Evolutionary conservation across 768 basidiomycete species (phyloP), one percentile per base, ranked within the genome.

Genomic region (Astraeus odoratus): DNA sequence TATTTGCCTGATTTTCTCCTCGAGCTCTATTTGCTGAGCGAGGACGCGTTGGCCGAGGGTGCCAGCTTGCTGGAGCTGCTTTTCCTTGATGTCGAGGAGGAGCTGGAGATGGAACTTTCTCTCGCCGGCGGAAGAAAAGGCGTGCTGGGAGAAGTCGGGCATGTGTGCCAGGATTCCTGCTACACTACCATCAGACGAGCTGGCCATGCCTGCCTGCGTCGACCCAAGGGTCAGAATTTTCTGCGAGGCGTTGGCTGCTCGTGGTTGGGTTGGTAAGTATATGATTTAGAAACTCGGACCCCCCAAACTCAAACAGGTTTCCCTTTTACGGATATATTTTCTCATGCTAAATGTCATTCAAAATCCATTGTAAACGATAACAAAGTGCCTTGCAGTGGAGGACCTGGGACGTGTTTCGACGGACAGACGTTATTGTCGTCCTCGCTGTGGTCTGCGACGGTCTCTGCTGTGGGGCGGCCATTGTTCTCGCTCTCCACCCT

Each of bases 21-120:
- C 90, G 50, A 97, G 78, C 60, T 95, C 89, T 68, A 89, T 83
- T 67, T 91, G 91, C 71, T 98, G 95, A 16, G 81, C 78, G 50
- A 97, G 81, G 56, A 98, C 81, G 63, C 89, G 86, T 67, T 96
- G 92, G 42, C 95, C 94, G 60, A 98, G 81, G 44, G 83, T 85
- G 29, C 89, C 93, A 4, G 91, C 90, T 52, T 90, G 86, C 51
- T 90, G 83, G 26, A 97, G 83, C 64, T 97, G 92, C 59, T 82
- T 81, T 65, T 93, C 88, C 73, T 97, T 97, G 61, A 71, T 76
- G 67, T 91, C 89, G 54, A 98, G 78, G 47, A 96, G 80, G 48
- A 65, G 67, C 47, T 83, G 79, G 10, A 82, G 71, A 47, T 79
- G 74, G 46, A 72, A 71, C 57, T 80, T 81, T 66, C 81, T 72